These are phyloP conservation scores for Aureobasidium sp. DNA, from an alignment of 2,329 filamentous ascomycete genomes.

Conservation along the genomic window DNA sequence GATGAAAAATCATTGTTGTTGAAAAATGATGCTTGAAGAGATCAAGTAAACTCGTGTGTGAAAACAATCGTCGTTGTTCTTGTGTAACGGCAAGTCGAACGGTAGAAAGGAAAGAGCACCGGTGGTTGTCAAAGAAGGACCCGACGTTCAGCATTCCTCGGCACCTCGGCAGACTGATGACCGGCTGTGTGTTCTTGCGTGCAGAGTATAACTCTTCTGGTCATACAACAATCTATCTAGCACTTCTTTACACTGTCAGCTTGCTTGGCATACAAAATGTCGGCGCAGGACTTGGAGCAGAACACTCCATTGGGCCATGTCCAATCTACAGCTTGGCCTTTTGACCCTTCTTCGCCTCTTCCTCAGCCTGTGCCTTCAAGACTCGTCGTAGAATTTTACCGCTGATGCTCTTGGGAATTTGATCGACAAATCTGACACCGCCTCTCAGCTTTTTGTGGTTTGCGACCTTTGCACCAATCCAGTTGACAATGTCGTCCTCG, in stretches of 20 bases:
- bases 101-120: neutral
- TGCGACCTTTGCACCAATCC: conserved; percentile 39
- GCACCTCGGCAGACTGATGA: neutral
- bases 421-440: conserved; percentile 39
- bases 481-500: conserved; percentile 38
- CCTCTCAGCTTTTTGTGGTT: conserved; percentile 42
- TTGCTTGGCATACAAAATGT: no score
- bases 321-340: conserved; percentile 36
- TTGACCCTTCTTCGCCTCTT: conserved; percentile 30
- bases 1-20: neutral
- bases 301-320: neutral
- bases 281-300: neutral
- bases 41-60: neutral
- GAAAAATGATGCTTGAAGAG: neutral
- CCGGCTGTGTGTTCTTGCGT: neutral
- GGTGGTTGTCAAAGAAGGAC: neutral
- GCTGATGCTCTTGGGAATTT: conserved; percentile 42
- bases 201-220: neutral
- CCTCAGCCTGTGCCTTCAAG: conserved; percentile 37
- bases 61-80: neutral
- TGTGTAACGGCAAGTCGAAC: neutral
- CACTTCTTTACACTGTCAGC: neutral
- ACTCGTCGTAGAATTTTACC: conserved; percentile 44
- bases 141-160: neutral
- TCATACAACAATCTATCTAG: neutral